These are phyloP conservation scores for Debaryomyces tyrocola DNA, from an alignment of 805 yeast species.

Conservation along the genomic window DNA sequence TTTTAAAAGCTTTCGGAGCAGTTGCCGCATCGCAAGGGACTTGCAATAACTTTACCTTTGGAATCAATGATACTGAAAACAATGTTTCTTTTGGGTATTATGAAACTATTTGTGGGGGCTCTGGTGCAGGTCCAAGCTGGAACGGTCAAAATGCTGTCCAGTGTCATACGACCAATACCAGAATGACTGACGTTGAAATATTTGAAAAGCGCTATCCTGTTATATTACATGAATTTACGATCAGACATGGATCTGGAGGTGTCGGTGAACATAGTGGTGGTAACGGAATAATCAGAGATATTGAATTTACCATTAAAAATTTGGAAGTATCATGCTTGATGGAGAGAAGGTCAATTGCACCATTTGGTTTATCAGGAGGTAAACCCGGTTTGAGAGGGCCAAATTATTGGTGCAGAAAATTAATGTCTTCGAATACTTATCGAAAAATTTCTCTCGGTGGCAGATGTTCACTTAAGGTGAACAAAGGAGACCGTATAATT, in stretches of 20 bases:
- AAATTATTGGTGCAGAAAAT: conserved; percentile 32
- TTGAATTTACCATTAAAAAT: conserved; percentile 56
- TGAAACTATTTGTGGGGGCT: conserved; percentile 95
- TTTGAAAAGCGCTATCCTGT: conserved; percentile 87
- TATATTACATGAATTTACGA: conserved; percentile 65
- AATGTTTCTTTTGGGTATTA: conserved; percentile 77
- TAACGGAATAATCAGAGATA: conserved; percentile 80
- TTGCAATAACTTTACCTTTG: conserved; percentile 95
- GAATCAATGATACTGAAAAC: conserved; percentile 60
- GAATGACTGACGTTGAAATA: conserved; percentile 88
- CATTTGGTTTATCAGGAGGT: conserved; percentile 88
- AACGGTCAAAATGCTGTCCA: conserved; percentile 88
- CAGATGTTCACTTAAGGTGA: conserved; percentile 28
- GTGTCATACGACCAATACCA: conserved; percentile 90
- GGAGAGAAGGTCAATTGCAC: conserved; percentile 82
- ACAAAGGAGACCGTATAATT: conserved; percentile 40
- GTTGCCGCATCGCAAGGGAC: conserved; percentile 97
- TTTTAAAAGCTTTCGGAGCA: conserved; percentile 80
- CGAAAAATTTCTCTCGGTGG: conserved; percentile 32
- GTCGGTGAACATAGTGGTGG: conserved; percentile 74
- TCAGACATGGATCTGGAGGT: conserved; percentile 81
- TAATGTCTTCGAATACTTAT: conserved; percentile 13
- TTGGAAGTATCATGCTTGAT: conserved; percentile 74
- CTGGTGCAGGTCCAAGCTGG: conserved; percentile 89
- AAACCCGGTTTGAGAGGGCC: conserved; percentile 69